Base-by-base conservation (phyloP, 176 grass and related monocot species). In the Ensete glaucum region DNA sequence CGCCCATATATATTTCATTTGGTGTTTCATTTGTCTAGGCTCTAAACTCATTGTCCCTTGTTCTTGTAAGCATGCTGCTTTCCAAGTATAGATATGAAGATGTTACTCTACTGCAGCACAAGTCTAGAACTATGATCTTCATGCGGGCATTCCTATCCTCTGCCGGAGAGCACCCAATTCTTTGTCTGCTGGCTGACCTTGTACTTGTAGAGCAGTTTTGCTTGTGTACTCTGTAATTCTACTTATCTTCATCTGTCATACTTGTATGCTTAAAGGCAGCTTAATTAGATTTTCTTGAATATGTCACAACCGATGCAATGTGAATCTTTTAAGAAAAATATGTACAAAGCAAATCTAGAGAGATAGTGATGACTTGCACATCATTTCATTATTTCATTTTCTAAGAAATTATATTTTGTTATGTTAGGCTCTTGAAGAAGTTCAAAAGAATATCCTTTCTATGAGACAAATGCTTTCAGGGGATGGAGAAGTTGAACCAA, bases 401-500 rank as follows among this genome's bases (percentile, higher is more conserved):
- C 11, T 53, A 21, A 51, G 21, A 9, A 74, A 9, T 53, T 34
- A 43, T 1, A 22, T 9, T 14, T 83, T 75, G 53, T 62, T 17
- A 53, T 86, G 62, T 73, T 67, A 99, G 96, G 96, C 88, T 82
- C 88, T 89, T 1, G 96, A 99, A 84, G 96, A 95, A 75, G 91
- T 85, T 56, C 88, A 99, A 79, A 99, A 94, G 87, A 87, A 94
- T 43, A 64, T 95, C 49, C 67, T 77, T 73, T 81, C 77, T 13
- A 81, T 99, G 85, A 90, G 81, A 78, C 88, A 91, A 19, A 86
- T 86, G 59, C 86, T 99, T 76, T 83, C 87, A 50, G 88, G 96
- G 62, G 96, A 99, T 80, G 89, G 96, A 83, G 91, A 99, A 85
- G 69, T 81, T 24, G 96, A 91, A 88, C 96, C 90, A 80, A 99